Evolutionary conservation across 495 filamentous ascomycete genomes (phyloP).

Genomic region (Aspergillus funiculosus): DNA sequence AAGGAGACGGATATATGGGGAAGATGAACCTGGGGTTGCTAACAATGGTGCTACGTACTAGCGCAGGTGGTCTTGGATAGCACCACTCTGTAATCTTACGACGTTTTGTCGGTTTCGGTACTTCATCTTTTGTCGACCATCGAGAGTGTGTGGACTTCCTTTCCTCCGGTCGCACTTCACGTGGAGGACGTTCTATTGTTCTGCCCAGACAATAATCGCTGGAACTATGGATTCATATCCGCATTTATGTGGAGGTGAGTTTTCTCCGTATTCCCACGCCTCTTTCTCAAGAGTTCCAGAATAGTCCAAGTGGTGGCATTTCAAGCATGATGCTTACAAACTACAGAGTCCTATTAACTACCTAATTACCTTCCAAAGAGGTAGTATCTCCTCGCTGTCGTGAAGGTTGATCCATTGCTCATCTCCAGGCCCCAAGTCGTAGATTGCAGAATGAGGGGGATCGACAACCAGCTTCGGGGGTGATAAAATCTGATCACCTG

Average conservation of each 20-base stretch:
- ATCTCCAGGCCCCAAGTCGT: too few relatives aligned
- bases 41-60: neutral
- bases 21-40: neutral
- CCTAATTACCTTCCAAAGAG: too few relatives aligned
- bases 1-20: too few relatives aligned
- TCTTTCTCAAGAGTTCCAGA: too few relatives aligned
- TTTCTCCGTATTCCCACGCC: too few relatives aligned
- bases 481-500: neutral
- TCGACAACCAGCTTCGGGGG: slow-evolving; percentile 1
- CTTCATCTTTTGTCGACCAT: neutral
- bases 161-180: slow-evolving; percentile 8
- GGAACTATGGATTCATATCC: slow-evolving; percentile 1
- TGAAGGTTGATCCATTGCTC: too few relatives aligned
- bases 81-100: neutral
- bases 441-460: slow-evolving; percentile 12
- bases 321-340: too few relatives aligned
- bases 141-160: slow-evolving; percentile 1
- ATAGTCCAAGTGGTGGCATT: too few relatives aligned
- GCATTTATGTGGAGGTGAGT: neutral
- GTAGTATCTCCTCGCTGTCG: too few relatives aligned
- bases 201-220: neutral
- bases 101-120: neutral
- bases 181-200: neutral
- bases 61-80: slow-evolving; percentile 1
- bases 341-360: too few relatives aligned